A percentile compares a stretch with the other conserved stretches of the same genome.
Evolutionary conservation across 371 early-diverging fungal species (phyloP).

Genomic region (Zychaea mexicana): DNA sequence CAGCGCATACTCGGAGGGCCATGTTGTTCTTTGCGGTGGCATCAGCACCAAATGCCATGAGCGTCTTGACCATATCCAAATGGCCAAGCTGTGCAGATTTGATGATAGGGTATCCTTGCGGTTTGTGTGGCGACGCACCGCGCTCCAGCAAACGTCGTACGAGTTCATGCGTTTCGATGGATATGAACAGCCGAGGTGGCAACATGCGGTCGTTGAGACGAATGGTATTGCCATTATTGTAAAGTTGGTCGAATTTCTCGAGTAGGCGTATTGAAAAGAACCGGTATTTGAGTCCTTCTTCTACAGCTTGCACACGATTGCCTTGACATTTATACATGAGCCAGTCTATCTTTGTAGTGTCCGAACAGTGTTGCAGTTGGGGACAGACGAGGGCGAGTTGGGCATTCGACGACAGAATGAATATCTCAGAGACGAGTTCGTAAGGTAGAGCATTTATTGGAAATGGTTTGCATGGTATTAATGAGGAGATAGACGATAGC

Average conservation of each 20-base stretch:
- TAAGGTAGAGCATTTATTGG: slow-evolving; percentile 26
- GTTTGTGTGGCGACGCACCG: slow-evolving; percentile 45
- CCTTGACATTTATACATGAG: slow-evolving; percentile 25
- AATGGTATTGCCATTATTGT: slow-evolving; percentile 6
- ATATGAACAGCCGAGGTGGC: slow-evolving; percentile 34
- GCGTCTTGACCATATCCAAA: slow-evolving; percentile 39
- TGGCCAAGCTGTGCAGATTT: slow-evolving; percentile 51
- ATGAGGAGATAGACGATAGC: background rate
- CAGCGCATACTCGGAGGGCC: slow-evolving; percentile 49
- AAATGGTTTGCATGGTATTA: background rate
- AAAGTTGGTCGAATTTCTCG: slow-evolving; percentile 24
- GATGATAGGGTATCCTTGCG: slow-evolving; percentile 57
- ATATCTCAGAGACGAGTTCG: slow-evolving; percentile 42
- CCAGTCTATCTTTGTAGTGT: slow-evolving; percentile 32
- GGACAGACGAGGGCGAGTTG: slow-evolving; percentile 29
- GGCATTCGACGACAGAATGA: slow-evolving; percentile 40
- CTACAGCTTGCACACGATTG: slow-evolving; percentile 20
- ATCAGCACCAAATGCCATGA: slow-evolving; percentile 51
- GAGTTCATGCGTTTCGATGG: slow-evolving; percentile 17
- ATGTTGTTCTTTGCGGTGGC: slow-evolving; percentile 40
- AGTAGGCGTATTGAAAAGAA: slow-evolving; percentile 34
- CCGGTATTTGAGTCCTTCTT: slow-evolving; percentile 28
- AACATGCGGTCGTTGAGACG: slow-evolving; percentile 29
- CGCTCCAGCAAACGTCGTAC: slow-evolving; percentile 31
- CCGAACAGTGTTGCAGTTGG: slow-evolving; percentile 24